phyloP scores from a whole-genome alignment of 768 basidiomycete species.

The Tylopilus vinaceipallidus region DNA sequence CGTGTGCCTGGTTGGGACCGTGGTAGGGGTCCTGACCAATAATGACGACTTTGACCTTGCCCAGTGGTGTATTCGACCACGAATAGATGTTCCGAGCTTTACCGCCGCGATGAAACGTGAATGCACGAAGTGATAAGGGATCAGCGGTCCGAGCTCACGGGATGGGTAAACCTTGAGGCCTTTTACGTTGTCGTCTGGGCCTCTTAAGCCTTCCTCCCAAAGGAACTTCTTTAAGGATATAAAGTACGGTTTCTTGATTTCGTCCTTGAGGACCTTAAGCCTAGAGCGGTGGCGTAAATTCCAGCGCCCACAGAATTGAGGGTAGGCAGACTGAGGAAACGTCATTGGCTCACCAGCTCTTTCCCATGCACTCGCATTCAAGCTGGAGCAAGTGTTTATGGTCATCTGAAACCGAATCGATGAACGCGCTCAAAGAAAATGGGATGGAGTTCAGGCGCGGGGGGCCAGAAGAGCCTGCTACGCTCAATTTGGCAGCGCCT shows the following conservation, averaged over 20 bases:
- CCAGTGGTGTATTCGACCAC: slow-evolving; percentile 87
- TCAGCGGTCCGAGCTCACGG: slow-evolving; percentile 46
- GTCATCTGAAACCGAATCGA: slow-evolving; percentile 54
- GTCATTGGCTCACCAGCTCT: slow-evolving; percentile 51
- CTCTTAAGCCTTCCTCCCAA: slow-evolving; percentile 60
- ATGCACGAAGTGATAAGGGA: slow-evolving; percentile 7
- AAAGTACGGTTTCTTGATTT: slow-evolving; percentile 78
- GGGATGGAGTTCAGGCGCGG: slow-evolving; percentile 61
- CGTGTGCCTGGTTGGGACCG: slow-evolving; percentile 78
- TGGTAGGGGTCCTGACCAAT: slow-evolving; percentile 92
- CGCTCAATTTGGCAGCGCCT: slow-evolving; percentile 11
- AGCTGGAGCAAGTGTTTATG: slow-evolving; percentile 57
- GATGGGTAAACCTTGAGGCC: slow-evolving; percentile 71
- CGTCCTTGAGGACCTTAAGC: slow-evolving; percentile 72
- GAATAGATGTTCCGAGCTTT: slow-evolving; percentile 83
- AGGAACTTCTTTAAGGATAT: slow-evolving; percentile 67
- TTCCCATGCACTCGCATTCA: slow-evolving; percentile 72
- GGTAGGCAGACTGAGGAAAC: background rate
- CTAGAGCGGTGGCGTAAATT: slow-evolving; percentile 35
- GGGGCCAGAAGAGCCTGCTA: slow-evolving; percentile 12
- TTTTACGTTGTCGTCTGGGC: slow-evolving; percentile 44
- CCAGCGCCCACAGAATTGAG: background rate
- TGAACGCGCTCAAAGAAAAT: slow-evolving; percentile 57
- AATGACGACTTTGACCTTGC: slow-evolving; percentile 84
- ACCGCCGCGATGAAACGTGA: slow-evolving; percentile 14